Evolutionary conservation across 2,329 filamentous ascomycete species (phyloP).

Genomic region (Passalora sequoiae): DNA sequence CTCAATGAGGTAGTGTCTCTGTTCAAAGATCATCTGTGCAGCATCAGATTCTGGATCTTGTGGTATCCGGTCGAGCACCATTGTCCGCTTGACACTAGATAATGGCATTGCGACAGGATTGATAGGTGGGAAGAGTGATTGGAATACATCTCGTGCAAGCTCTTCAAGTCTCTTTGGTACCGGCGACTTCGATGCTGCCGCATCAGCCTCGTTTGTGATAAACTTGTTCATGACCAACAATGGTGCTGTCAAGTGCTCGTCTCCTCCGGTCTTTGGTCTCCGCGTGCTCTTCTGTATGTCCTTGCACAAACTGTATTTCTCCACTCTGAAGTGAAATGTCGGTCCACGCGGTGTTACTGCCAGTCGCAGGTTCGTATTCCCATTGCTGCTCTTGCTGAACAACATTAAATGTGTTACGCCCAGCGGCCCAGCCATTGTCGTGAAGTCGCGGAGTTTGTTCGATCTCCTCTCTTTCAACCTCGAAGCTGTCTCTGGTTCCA

Average conservation of each 20-base stretch:
- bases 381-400: slow-evolving; percentile 81
- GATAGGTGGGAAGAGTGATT: slow-evolving; percentile 92
- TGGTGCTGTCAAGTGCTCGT: slow-evolving; percentile 76
- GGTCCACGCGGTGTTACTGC: slow-evolving; percentile 84
- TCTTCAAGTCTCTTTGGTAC: slow-evolving; percentile 93
- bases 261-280: slow-evolving; percentile 73
- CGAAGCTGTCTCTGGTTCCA: slow-evolving; percentile 91
- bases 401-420: slow-evolving; percentile 89
- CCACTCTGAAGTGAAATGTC: slow-evolving; percentile 88
- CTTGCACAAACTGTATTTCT: slow-evolving; percentile 90
- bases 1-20: slow-evolving; percentile 92
- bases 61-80: slow-evolving; percentile 79
- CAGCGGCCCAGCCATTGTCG: slow-evolving; percentile 89
- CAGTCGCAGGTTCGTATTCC: slow-evolving; percentile 88
- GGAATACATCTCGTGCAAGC: slow-evolving; percentile 88
- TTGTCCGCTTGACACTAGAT: slow-evolving; percentile 83
- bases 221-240: slow-evolving; percentile 99
- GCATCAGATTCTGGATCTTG: slow-evolving; percentile 26
- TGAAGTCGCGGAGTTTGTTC: slow-evolving; percentile 86
- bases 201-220: slow-evolving; percentile 49
- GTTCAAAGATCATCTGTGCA: slow-evolving; percentile 66
- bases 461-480: slow-evolving; percentile 82
- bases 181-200: slow-evolving; percentile 38
- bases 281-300: slow-evolving; percentile 81
- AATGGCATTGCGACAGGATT: slow-evolving; percentile 86